phyloP scores from a whole-genome alignment of 2,329 filamentous ascomycete species.

The Teratosphaeria viscida region DNA sequence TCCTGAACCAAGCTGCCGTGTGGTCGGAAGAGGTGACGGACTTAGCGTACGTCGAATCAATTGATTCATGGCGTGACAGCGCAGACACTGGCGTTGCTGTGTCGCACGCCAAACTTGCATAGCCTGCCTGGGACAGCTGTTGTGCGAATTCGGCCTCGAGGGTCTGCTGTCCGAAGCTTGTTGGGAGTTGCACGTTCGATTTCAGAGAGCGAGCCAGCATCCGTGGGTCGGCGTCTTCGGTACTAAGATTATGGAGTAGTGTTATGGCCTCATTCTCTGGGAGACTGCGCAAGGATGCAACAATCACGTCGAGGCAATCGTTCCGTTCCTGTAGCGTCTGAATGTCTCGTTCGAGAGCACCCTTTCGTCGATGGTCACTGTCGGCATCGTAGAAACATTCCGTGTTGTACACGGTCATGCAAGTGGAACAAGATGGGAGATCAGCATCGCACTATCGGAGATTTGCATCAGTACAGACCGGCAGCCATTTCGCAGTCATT shows the following conservation, averaged over 20 bases:
- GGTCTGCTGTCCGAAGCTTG: conserved; percentile 21
- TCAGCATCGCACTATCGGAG: conserved; percentile 38
- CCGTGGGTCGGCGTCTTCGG: conserved; percentile 29
- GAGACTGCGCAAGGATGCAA: conserved; percentile 33
- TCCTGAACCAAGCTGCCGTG: conserved; percentile 18
- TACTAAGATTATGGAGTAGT: conserved; percentile 33
- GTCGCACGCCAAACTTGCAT: conserved; percentile 6
- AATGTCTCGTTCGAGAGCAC: conserved; percentile 31
- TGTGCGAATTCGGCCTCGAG: conserved; percentile 24
- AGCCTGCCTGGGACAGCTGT: conserved; percentile 12
- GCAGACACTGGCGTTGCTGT: conserved; percentile 2
- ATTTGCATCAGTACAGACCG: conserved; percentile 1
- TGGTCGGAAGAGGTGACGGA: conserved; percentile 5
- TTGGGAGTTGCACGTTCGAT: conserved; percentile 28
- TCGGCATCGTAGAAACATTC: conserved; percentile 41
- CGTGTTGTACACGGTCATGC: conserved; percentile 40
- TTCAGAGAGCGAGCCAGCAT: conserved; percentile 31
- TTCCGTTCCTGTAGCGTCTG: conserved; percentile 27
- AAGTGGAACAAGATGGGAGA: conserved; percentile 40
- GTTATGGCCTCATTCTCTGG: conserved; percentile 36
- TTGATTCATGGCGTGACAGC: conserved; percentile 9
- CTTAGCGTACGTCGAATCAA: conserved; percentile 5
- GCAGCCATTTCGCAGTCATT: not conserved
- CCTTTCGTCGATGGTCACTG: conserved; percentile 37
- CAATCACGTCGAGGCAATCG: conserved; percentile 30